Evolutionary conservation across 2,329 filamentous ascomycete species (phyloP).

Genomic region (Claviceps paspali): DNA sequence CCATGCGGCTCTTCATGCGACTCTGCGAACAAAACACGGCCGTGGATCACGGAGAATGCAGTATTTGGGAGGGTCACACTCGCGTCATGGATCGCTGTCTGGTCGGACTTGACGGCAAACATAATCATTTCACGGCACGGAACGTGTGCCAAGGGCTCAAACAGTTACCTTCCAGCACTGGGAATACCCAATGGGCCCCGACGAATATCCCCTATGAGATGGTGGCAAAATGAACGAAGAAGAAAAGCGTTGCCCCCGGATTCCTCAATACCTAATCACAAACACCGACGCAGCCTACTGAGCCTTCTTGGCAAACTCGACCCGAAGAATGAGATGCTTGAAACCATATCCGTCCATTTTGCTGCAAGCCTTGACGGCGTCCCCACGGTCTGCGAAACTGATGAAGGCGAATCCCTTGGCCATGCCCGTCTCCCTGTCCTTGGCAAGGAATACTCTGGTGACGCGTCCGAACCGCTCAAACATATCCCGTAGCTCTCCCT

Average conservation of each 20-base stretch:
- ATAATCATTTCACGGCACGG: background rate
- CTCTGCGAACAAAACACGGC: too few species aligned
- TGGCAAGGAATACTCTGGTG: slow-evolving; percentile 92
- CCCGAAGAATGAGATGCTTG: slow-evolving; percentile 72
- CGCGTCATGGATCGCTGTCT: background rate
- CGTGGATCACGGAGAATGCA: too few species aligned
- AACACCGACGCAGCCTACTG: slow-evolving; percentile 16
- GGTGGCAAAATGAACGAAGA: too few species aligned
- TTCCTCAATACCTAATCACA: slow-evolving; percentile 1
- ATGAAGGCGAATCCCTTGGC: slow-evolving; percentile 99
- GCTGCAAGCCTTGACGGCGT: slow-evolving; percentile 83
- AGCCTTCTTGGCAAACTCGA: slow-evolving; percentile 76
- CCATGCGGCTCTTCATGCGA: too few species aligned
- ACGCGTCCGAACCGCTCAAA: slow-evolving; percentile 96
- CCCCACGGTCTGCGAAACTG: slow-evolving; percentile 78
- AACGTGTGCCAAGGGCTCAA: too few species aligned
- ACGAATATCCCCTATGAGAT: too few species aligned
- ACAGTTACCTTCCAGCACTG: too few species aligned
- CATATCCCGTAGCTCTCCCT: slow-evolving; percentile 88
- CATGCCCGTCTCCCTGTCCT: slow-evolving; percentile 88
- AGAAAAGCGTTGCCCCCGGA: slow-evolving; percentile 3
- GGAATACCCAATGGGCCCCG: too few species aligned
- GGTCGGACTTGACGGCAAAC: background rate
- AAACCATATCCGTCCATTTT: slow-evolving; percentile 97
- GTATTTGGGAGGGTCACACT: too few species aligned